A percentile compares a stretch with the other conserved stretches of the same genome.
phyloP scores from a whole-genome alignment of 352 stramenopile genomes.

The Globisporangium lucens region DNA sequence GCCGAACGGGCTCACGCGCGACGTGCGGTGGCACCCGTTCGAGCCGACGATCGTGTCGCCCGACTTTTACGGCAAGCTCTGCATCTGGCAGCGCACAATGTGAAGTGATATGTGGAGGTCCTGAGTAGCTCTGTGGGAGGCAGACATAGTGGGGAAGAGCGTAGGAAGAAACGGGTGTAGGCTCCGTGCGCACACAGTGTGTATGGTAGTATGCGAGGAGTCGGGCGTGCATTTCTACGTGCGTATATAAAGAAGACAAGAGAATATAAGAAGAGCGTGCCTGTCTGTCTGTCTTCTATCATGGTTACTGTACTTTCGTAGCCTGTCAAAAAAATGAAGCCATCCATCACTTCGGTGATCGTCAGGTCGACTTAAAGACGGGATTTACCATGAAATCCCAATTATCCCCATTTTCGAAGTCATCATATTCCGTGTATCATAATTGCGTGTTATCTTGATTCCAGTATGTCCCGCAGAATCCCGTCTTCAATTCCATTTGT shows the following conservation, averaged over 20 bases:
- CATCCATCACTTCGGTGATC: too few relatives aligned
- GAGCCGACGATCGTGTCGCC: constrained; percentile 80
- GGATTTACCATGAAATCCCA: too few relatives aligned
- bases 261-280: background rate
- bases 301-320: background rate
- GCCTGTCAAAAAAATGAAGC: background rate
- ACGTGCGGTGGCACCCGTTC: constrained; percentile 83
- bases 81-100: constrained; percentile 63
- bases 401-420: too few relatives aligned
- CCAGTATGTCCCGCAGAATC: too few relatives aligned
- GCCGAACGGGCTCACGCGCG: constrained; percentile 70
- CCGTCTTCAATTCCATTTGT: too few relatives aligned
- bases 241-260: constrained; percentile 1
- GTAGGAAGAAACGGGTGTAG: background rate
- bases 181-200: background rate
- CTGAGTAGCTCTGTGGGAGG: background rate
- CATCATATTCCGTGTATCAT: too few relatives aligned
- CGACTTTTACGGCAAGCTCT: constrained; percentile 86
- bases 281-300: background rate
- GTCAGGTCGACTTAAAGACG: too few relatives aligned
- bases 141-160: background rate
- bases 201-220: background rate
- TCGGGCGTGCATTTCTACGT: background rate
- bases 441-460: too few relatives aligned
- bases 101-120: background rate